Percentiles rank a stretch among this genome's conserved stretches.
Evolutionary conservation across 495 filamentous ascomycete genomes (phyloP).

Genomic region (Talaromyces trachyspermus): DNA sequence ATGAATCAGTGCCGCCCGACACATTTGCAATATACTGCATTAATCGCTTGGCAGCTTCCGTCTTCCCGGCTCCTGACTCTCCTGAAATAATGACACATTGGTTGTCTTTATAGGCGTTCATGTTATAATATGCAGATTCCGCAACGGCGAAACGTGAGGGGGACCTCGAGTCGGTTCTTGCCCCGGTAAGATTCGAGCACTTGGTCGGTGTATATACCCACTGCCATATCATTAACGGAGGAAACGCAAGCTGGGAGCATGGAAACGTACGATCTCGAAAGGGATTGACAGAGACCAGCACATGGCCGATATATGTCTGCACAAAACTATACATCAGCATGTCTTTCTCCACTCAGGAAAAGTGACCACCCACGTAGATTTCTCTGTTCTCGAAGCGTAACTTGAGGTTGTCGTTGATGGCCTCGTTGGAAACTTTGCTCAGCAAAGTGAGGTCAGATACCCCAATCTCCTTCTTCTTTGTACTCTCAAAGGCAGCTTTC

Average conservation of each 20-base stretch:
- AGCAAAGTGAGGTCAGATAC: conserved; percentile 96
- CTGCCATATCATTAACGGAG: conserved; percentile 23
- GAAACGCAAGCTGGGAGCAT: conserved; percentile 8
- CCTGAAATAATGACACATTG: conserved; percentile 99
- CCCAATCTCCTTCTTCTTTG: conserved; percentile 98
- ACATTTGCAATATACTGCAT: conserved; percentile 99
- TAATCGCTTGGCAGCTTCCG: conserved; percentile 96
- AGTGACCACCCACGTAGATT: conserved; percentile 70
- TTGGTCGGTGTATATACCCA: conserved; percentile 95
- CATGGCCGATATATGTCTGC: conserved; percentile 98
- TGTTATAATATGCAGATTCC: conserved; percentile 96
- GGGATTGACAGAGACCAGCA: conserved; percentile 98
- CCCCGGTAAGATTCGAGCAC: conserved; percentile 87
- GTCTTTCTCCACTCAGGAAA: no score
- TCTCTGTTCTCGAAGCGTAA: conserved; percentile 92
- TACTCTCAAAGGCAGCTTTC: conserved; percentile 91
- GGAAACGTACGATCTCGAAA: conserved; percentile 74
- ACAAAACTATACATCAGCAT: no score
- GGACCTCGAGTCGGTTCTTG: conserved; percentile 94
- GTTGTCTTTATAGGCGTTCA: conserved; percentile 99
- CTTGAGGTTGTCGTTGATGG: conserved; percentile 98
- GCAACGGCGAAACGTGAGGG: conserved; percentile 98
- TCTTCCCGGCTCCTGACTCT: conserved; percentile 97
- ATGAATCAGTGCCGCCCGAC: conserved; percentile 77
- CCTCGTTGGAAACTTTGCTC: conserved; percentile 97